phyloP scores from a whole-genome alignment of 2,329 filamentous ascomycete species.

The Ophiostoma australiae region DNA sequence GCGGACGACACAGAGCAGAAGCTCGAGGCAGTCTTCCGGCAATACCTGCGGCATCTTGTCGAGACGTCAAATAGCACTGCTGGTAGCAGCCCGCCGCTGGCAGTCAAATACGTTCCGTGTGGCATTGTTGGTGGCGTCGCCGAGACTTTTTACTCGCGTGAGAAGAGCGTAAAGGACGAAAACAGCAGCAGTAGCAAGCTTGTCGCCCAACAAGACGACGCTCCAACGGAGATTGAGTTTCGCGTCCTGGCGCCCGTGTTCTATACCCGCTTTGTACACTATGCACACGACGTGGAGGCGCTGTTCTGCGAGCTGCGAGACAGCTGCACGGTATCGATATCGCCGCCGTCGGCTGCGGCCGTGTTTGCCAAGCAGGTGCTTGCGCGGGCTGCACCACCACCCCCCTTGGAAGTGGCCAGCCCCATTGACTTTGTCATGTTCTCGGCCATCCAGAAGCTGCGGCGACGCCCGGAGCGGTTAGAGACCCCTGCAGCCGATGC shows the following conservation, averaged over 20 bases:
- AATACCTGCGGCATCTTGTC: conserved; percentile 48
- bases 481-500: conserved; percentile 37
- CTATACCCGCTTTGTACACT: conserved; percentile 61
- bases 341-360: conserved; percentile 41
- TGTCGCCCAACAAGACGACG: conserved; percentile 18
- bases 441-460: conserved; percentile 42
- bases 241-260: conserved; percentile 60
- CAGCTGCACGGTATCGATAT: conserved; percentile 54
- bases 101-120: conserved; percentile 51
- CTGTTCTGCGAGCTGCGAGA: conserved; percentile 57
- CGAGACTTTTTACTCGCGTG: conserved; percentile 39
- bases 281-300: conserved; percentile 57
- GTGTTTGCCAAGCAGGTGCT: conserved; percentile 45
- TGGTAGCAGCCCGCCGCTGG: conserved; percentile 32
- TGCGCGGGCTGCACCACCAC: conserved; percentile 36
- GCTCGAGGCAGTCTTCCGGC: conserved; percentile 46
- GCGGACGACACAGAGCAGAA: conserved; percentile 47
- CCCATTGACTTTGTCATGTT: conserved; percentile 41
- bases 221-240: conserved; percentile 44
- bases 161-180: not conserved
- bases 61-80: conserved; percentile 32
- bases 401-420: conserved; percentile 34
- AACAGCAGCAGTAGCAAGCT: not conserved
- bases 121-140: conserved; percentile 40
- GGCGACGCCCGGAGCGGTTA: conserved; percentile 41